Evolutionary conservation across 78 protist species (phyloP).

Genomic region (Planoprotostelium fungivorum): DNA sequence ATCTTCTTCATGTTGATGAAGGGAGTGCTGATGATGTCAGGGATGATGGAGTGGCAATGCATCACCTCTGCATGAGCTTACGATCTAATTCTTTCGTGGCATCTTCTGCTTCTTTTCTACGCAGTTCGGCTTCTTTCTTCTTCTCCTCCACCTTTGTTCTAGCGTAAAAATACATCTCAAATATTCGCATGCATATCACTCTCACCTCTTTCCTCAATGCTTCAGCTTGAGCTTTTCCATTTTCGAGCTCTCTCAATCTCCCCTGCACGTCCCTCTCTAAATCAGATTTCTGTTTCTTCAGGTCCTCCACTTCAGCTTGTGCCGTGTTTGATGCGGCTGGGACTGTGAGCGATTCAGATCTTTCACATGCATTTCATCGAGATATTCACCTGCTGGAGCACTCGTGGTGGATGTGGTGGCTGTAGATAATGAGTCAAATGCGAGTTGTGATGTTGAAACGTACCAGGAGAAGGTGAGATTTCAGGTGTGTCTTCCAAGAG

Average conservation of each 20-base stretch:
- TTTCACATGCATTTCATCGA: not conserved
- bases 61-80: not conserved
- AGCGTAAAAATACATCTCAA: not conserved
- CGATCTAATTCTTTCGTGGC: not conserved
- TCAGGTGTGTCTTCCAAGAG: no score
- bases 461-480: no score
- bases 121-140: not conserved
- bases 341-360: not conserved
- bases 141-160: not conserved
- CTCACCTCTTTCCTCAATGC: not conserved
- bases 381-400: not conserved
- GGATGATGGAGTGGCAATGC: no score
- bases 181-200: not conserved
- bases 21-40: not conserved
- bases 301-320: not conserved
- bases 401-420: not conserved
- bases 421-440: not conserved
- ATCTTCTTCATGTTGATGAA: not conserved
- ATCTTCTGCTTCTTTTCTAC: not conserved
- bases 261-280: not conserved
- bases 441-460: not conserved
- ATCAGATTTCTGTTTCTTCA: not conserved
- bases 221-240: not conserved
- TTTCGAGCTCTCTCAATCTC: not conserved
- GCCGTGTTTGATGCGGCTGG: not conserved